Conservation (phyloP, 2,329 filamentous ascomycete genomes). For the Tolypocladium paradoxum region DNA sequence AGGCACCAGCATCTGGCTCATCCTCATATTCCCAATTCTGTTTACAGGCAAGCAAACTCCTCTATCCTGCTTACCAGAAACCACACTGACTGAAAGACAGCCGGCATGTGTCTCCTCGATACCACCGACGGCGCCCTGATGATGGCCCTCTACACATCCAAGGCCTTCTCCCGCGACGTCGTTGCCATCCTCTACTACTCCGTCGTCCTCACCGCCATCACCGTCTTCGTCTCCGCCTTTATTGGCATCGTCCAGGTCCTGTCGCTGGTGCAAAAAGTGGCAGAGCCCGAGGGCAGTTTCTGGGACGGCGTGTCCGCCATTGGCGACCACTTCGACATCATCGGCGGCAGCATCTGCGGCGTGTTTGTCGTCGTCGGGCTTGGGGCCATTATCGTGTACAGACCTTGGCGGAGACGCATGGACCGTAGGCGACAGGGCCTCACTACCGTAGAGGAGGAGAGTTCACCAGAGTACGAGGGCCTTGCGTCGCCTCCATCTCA, state of each 20-base stretch:
- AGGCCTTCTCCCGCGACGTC: slow-evolving; percentile 63
- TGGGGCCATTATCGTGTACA: slow-evolving; percentile 64
- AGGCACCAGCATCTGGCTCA: slow-evolving; percentile 88
- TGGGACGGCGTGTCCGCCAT: slow-evolving; percentile 78
- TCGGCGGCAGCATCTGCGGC: slow-evolving; percentile 78
- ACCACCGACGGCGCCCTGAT: slow-evolving; percentile 89
- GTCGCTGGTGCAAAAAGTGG: slow-evolving; percentile 66
- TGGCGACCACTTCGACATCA: slow-evolving; percentile 73
- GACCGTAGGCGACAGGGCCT: slow-evolving; percentile 13
- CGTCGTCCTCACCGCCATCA: slow-evolving; percentile 73
- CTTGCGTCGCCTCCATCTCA: neutral
- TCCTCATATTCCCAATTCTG: slow-evolving; percentile 78
- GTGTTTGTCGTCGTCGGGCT: slow-evolving; percentile 70
- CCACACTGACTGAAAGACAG: slow-evolving; percentile 24
- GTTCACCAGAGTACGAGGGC: neutral
- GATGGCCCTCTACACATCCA: slow-evolving; percentile 85
- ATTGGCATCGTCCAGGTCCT: slow-evolving; percentile 82
- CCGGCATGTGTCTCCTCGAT: slow-evolving; percentile 90
- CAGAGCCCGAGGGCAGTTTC: slow-evolving; percentile 62
- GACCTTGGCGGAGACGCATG: slow-evolving; percentile 58
- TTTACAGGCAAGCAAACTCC: slow-evolving; percentile 58
- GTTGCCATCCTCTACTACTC: slow-evolving; percentile 95
- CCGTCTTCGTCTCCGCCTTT: slow-evolving; percentile 71
- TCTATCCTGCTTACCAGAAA: neutral
- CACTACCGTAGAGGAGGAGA: slow-evolving; percentile 2